Conservation (phyloP, 768 basidiomycete species). For the Suillus occidentalis region DNA sequence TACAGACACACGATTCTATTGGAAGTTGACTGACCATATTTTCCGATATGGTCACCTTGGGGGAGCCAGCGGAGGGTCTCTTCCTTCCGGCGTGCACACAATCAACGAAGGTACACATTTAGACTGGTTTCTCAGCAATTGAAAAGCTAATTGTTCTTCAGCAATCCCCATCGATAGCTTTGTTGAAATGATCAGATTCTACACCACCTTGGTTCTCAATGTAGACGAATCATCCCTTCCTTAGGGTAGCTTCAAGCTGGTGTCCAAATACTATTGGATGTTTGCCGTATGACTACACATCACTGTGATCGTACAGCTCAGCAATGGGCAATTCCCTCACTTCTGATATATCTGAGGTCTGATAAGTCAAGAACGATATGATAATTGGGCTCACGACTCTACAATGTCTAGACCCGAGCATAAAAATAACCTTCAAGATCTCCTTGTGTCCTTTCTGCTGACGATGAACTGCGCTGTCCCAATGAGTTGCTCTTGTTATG, state of each 20-base stretch:
- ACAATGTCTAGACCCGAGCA: background rate
- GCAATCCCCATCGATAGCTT: slow-evolving; percentile 51
- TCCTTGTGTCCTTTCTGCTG: background rate
- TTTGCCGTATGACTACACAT: background rate
- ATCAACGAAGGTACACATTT: slow-evolving; percentile 63
- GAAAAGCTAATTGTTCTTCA: slow-evolving; percentile 20
- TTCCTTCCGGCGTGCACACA: slow-evolving; percentile 56
- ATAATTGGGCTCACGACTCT: background rate
- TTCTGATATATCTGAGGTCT: background rate
- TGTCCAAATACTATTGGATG: background rate
- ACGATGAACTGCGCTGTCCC: background rate
- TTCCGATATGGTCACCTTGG: slow-evolving; percentile 60
- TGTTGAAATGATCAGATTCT: slow-evolving; percentile 68
- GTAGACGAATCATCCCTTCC: slow-evolving; percentile 50
- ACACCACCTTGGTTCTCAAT: slow-evolving; percentile 63
- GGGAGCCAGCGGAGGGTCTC: slow-evolving; percentile 26
- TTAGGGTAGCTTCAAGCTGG: background rate
- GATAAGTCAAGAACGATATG: background rate
- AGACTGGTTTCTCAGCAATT: background rate
- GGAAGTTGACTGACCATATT: slow-evolving; percentile 53
- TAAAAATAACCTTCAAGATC: background rate
- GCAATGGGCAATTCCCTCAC: background rate
- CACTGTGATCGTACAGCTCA: background rate
- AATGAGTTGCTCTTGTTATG: background rate
- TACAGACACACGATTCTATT: slow-evolving; percentile 47